Evolutionary conservation across 352 stramenopile species (phyloP).

Genomic region (Phytophthora fragariaefolia): DNA sequence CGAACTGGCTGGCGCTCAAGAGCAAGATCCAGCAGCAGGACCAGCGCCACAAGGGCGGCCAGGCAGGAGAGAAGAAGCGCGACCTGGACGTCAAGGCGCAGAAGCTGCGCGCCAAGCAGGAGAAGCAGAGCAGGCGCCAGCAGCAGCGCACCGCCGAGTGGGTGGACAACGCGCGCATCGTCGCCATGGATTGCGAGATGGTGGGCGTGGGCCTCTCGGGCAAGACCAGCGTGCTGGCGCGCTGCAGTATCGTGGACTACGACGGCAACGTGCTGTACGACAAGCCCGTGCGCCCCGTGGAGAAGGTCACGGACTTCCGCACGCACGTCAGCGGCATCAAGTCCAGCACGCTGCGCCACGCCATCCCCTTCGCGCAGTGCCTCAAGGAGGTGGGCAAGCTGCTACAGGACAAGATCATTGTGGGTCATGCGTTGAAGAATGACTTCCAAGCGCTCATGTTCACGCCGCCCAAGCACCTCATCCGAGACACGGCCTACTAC

Average conservation of each 20-base stretch:
- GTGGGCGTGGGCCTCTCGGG: slow-evolving; percentile 81
- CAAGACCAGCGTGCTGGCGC: slow-evolving; percentile 80
- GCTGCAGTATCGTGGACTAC: slow-evolving; percentile 91
- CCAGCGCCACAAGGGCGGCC: slow-evolving; percentile 17
- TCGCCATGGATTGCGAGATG: slow-evolving; percentile 93
- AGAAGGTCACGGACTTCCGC: slow-evolving; percentile 89
- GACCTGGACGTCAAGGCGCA: slow-evolving; percentile 45
- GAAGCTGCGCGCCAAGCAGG: slow-evolving; percentile 54
- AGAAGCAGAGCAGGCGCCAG: slow-evolving; percentile 56
- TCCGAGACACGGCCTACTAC: slow-evolving; percentile 86
- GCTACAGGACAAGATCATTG: slow-evolving; percentile 81
- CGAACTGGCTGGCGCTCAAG: slow-evolving; percentile 83
- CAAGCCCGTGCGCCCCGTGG: slow-evolving; percentile 80
- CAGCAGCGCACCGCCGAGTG: slow-evolving; percentile 65
- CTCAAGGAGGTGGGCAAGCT: slow-evolving; percentile 85
- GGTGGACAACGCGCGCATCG: slow-evolving; percentile 80
- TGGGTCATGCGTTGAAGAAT: slow-evolving; percentile 86
- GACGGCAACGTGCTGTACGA: slow-evolving; percentile 86
- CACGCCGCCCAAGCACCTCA: slow-evolving; percentile 76
- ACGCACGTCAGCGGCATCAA: slow-evolving; percentile 89
- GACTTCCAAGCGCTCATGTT: slow-evolving; percentile 91
- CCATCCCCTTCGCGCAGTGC: slow-evolving; percentile 83
- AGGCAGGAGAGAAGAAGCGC: slow-evolving; percentile 39
- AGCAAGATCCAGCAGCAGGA: slow-evolving; percentile 64
- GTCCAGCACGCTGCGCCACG: slow-evolving; percentile 68